Percentiles rank a stretch among this genome's conserved stretches.
Conservation (phyloP, 2,329 filamentous ascomycete species). For the Purpureocillium takamizusanense region DNA sequence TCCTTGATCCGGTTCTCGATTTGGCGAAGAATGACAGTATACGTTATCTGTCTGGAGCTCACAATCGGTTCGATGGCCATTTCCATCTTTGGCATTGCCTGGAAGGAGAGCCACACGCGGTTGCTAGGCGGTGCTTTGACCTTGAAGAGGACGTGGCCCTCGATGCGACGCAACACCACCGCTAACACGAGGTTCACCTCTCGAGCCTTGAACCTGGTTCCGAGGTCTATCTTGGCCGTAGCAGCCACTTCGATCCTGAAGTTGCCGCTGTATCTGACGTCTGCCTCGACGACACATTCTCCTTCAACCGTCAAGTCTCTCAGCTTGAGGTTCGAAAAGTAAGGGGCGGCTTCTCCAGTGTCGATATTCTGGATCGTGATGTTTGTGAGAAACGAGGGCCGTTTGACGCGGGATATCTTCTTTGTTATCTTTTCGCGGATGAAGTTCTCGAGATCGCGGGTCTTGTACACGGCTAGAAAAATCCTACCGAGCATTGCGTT, state of each 20-base stretch:
- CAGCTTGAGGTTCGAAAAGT: slow-evolving; percentile 79
- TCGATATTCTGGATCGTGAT: slow-evolving; percentile 77
- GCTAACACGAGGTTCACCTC: slow-evolving; percentile 87
- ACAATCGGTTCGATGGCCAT: slow-evolving; percentile 94
- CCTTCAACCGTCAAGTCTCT: slow-evolving; percentile 88
- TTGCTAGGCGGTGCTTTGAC: slow-evolving; percentile 96
- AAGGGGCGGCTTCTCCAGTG: slow-evolving; percentile 77
- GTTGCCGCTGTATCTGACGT: slow-evolving; percentile 81
- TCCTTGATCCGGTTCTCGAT: slow-evolving; percentile 95
- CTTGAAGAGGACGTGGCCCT: slow-evolving; percentile 76
- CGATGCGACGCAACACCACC: slow-evolving; percentile 73
- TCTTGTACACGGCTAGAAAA: slow-evolving; percentile 83
- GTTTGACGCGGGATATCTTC: slow-evolving; percentile 90
- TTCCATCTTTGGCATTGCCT: slow-evolving; percentile 87
- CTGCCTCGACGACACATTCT: slow-evolving; percentile 77
- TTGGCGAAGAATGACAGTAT: slow-evolving; percentile 80
- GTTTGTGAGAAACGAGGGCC: slow-evolving; percentile 79
- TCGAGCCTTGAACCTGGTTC: slow-evolving; percentile 76
- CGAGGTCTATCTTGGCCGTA: slow-evolving; percentile 86
- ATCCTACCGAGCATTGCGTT: slow-evolving; percentile 84
- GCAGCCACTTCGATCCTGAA: slow-evolving; percentile 85
- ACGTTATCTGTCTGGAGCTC: slow-evolving; percentile 90
- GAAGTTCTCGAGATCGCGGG: slow-evolving; percentile 67
- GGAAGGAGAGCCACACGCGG: slow-evolving; percentile 90
- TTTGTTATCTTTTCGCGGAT: slow-evolving; percentile 84